A percentile compares a stretch with the other conserved stretches of the same genome.
Evolutionary conservation across 805 yeast genomes (phyloP).

Genomic region (Zygoascus bituminiphila): DNA sequence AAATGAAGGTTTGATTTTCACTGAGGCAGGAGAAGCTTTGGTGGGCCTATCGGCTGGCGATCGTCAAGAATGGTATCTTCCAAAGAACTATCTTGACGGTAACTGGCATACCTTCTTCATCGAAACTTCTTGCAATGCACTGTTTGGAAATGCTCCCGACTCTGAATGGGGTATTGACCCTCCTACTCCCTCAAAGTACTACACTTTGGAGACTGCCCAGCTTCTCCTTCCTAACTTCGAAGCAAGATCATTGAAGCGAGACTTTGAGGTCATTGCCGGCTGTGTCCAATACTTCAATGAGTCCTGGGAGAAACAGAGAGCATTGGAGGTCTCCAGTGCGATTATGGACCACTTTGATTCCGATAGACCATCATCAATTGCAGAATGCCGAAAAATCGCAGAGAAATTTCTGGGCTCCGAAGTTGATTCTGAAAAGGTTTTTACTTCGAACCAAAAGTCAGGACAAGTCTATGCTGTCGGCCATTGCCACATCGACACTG

Average conservation of each 20-base stretch:
- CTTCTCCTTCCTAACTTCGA: slow-evolving; percentile 73
- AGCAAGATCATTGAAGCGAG: slow-evolving; percentile 69
- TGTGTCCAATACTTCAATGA: slow-evolving; percentile 78
- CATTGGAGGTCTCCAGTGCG: slow-evolving; percentile 66
- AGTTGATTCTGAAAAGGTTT: slow-evolving; percentile 58
- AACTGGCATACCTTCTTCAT: slow-evolving; percentile 62
- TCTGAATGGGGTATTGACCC: slow-evolving; percentile 42
- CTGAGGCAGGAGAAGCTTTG: slow-evolving; percentile 53
- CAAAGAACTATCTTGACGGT: slow-evolving; percentile 42
- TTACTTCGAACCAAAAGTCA: slow-evolving; percentile 28
- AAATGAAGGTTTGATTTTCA: slow-evolving; percentile 78
- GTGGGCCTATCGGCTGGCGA: slow-evolving; percentile 86
- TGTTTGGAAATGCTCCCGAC: slow-evolving; percentile 67
- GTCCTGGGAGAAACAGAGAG: slow-evolving; percentile 75
- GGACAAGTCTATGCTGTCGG: slow-evolving; percentile 91
- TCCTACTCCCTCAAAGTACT: slow-evolving; percentile 64
- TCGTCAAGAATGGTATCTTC: slow-evolving; percentile 64
- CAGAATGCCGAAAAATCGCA: slow-evolving; percentile 58
- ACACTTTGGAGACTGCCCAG: slow-evolving; percentile 60
- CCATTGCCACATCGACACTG: slow-evolving; percentile 92
- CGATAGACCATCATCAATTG: slow-evolving; percentile 44
- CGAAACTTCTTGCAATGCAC: slow-evolving; percentile 92
- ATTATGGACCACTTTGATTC: slow-evolving; percentile 77
- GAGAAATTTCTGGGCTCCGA: slow-evolving; percentile 52
- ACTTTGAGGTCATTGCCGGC: slow-evolving; percentile 80